Evolutionary conservation across 106 monocot species (phyloP).

Genomic region (Ottelia alismoides): DNA sequence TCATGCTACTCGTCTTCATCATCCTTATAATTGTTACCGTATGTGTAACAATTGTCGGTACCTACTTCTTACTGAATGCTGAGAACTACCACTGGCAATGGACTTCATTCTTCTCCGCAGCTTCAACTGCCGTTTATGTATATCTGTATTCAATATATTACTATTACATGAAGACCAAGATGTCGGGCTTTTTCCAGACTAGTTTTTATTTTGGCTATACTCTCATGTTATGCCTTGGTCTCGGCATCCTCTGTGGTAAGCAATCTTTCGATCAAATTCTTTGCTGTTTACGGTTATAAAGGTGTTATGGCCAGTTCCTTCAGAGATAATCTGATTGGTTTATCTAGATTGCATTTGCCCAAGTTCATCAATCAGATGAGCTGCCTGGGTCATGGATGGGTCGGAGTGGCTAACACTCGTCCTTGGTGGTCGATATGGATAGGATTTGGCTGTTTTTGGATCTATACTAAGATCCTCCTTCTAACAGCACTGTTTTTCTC

Average conservation of each 20-base stretch:
- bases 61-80: slow-evolving; percentile 49
- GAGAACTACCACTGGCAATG: slow-evolving; percentile 57
- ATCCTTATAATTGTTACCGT: slow-evolving; percentile 35
- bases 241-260: slow-evolving; percentile 46
- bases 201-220: slow-evolving; percentile 66
- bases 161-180: slow-evolving; percentile 50
- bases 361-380: too few species aligned
- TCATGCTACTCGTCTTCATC: slow-evolving; percentile 39
- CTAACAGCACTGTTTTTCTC: too few species aligned
- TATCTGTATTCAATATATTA: slow-evolving; percentile 61
- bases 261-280: background rate
- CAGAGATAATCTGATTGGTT: too few species aligned
- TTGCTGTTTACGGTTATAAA: background rate
- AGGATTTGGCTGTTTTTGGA: too few species aligned
- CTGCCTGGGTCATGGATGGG: too few species aligned
- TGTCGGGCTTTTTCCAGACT: slow-evolving; percentile 55
- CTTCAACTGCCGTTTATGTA: slow-evolving; percentile 35
- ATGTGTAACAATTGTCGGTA: slow-evolving; percentile 44
- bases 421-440: too few species aligned
- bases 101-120: slow-evolving; percentile 38
- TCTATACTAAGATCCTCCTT: too few species aligned
- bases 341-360: too few species aligned
- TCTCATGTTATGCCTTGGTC: slow-evolving; percentile 43
- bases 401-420: too few species aligned
- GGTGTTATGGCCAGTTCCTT: too few species aligned